phyloP scores from a whole-genome alignment of 2,329 filamentous ascomycete genomes.

The Pezicula radicicola region DNA sequence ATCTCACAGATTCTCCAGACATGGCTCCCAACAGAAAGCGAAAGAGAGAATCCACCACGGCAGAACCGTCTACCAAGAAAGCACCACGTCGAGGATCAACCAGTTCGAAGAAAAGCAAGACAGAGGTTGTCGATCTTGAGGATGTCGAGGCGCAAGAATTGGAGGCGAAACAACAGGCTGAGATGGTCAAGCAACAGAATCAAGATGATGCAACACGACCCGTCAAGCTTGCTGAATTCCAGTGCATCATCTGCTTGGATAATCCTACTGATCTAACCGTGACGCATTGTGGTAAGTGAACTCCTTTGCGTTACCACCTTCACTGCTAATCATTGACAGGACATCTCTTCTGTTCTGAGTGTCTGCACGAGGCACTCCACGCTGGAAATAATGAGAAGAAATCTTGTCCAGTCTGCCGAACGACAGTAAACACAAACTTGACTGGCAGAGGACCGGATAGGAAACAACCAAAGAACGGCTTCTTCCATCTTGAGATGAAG shows the following conservation, averaged over 20 bases:
- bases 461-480: conserved; percentile 39
- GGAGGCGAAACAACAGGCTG: conserved; percentile 21
- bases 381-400: conserved; percentile 50
- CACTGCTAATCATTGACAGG: conserved; percentile 37
- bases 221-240: conserved; percentile 50
- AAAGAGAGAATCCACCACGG: conserved; percentile 13
- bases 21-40: conserved; percentile 19
- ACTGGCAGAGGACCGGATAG: conserved; percentile 38
- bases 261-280: conserved; percentile 55
- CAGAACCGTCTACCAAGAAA: conserved; percentile 8
- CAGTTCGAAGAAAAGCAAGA: conserved; percentile 8
- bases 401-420: conserved; percentile 62
- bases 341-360: conserved; percentile 62
- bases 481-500: conserved; percentile 60
- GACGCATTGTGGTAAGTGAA: conserved; percentile 61
- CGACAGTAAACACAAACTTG: conserved; percentile 50
- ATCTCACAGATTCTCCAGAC: conserved; percentile 21
- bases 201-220: conserved; percentile 45
- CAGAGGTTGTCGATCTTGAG: conserved; percentile 23
- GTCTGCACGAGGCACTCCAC: conserved; percentile 57
- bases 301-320: neutral
- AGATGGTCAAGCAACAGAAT: conserved; percentile 32
- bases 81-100: neutral
- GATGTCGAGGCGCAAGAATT: conserved; percentile 20
- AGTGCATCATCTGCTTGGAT: conserved; percentile 69